These are phyloP conservation scores for Coemansia sp. DNA, from an alignment of 192 early-diverging fungal genomes.

Conservation along the genomic window DNA sequence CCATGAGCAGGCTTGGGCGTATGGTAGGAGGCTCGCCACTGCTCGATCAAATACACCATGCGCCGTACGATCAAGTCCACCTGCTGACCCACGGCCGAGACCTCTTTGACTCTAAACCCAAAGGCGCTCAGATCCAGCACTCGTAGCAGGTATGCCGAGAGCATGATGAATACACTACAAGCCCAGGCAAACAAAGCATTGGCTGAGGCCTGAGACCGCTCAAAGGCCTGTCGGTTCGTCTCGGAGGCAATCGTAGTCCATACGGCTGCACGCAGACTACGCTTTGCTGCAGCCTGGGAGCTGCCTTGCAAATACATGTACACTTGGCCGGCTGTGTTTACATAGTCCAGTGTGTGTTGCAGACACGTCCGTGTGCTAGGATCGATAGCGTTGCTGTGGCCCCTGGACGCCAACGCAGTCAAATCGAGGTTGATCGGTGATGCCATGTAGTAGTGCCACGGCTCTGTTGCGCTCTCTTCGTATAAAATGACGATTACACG, in stretches of 20 bases:
- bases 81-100: constrained; percentile 83
- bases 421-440: constrained; percentile 50
- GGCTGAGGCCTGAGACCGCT: background rate
- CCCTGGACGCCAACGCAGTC: constrained; percentile 9
- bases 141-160: constrained; percentile 63
- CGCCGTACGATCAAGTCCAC: constrained; percentile 87
- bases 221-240: background rate
- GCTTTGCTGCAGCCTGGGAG: background rate
- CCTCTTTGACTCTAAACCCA: constrained; percentile 62
- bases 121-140: constrained; percentile 65
- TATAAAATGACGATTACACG: constrained; percentile 42
- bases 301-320: constrained; percentile 28
- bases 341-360: constrained; percentile 31
- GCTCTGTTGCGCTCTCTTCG: constrained; percentile 36
- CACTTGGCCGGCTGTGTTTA: constrained; percentile 31
- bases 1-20: constrained; percentile 52
- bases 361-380: background rate
- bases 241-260: constrained; percentile 8
- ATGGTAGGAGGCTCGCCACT: constrained; percentile 70
- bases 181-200: constrained; percentile 16
- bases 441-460: constrained; percentile 51
- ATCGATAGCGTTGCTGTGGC: background rate
- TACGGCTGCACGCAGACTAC: constrained; percentile 6
- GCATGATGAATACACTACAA: constrained; percentile 52
- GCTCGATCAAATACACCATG: constrained; percentile 83